phyloP scores from a whole-genome alignment of 257 asterid species.

The Plantago major region DNA sequence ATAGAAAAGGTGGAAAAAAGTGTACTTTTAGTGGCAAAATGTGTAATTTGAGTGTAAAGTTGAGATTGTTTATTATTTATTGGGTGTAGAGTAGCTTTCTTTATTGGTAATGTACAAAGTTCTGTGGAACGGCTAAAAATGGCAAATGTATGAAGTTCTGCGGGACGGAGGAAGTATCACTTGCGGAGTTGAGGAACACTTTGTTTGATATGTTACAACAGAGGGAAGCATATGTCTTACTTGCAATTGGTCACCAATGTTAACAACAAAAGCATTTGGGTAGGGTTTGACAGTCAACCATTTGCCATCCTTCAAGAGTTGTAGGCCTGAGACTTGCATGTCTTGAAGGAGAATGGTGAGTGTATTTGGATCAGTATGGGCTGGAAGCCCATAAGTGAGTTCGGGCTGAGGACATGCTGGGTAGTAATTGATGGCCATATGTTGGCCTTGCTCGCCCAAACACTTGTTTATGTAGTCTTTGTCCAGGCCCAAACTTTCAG shows the following conservation, averaged over 20 bases:
- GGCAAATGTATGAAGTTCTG: too few relatives aligned
- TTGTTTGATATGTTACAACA: too few relatives aligned
- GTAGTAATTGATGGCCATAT: slow-evolving; percentile 54
- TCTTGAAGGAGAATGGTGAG: slow-evolving; percentile 60
- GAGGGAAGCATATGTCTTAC: too few relatives aligned
- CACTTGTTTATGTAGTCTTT: slow-evolving; percentile 40
- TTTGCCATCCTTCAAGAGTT: slow-evolving; percentile 40
- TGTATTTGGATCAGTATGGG: slow-evolving; percentile 54
- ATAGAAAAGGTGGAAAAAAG: too few relatives aligned
- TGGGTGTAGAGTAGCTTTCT: too few relatives aligned
- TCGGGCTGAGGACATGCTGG: slow-evolving; percentile 62
- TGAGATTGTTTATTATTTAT: too few relatives aligned
- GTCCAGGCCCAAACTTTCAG: slow-evolving; percentile 74
- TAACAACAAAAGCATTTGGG: slow-evolving; percentile 46
- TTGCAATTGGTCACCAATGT: slow-evolving; percentile 57
- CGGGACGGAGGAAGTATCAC: too few relatives aligned
- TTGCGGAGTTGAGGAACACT: too few relatives aligned
- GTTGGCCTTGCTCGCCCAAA: slow-evolving; percentile 47
- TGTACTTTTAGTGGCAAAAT: too few relatives aligned
- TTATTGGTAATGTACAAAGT: too few relatives aligned
- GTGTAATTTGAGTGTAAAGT: too few relatives aligned
- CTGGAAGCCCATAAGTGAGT: slow-evolving; percentile 53
- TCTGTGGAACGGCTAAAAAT: too few relatives aligned
- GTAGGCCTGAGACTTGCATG: slow-evolving; percentile 41
- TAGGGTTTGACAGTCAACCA: slow-evolving; percentile 47